These are phyloP conservation scores for Zoysia pacifica DNA, from an alignment of 176 grass and related monocot genomes.

Conservation along the genomic window DNA sequence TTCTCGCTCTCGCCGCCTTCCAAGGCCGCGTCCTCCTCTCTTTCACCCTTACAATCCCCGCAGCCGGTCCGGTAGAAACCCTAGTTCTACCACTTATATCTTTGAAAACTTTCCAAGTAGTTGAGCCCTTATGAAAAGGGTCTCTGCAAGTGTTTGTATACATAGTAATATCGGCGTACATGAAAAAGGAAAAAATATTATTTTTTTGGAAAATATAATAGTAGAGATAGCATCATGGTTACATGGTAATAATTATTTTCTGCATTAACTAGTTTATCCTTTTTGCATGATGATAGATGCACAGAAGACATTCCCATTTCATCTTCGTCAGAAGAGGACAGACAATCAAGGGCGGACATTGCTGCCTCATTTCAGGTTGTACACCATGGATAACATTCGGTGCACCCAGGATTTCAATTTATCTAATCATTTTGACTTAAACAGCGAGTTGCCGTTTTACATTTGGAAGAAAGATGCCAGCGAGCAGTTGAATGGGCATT, in stretches of 20 bases:
- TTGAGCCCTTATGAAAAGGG: too few relatives aligned
- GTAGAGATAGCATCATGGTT: neutral
- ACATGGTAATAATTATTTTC: conserved; percentile 28
- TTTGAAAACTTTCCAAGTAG: neutral
- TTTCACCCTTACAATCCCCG: too few relatives aligned
- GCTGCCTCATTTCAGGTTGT: conserved; percentile 97
- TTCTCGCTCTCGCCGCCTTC: too few relatives aligned
- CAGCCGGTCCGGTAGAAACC: too few relatives aligned
- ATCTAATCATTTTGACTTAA: conserved; percentile 38
- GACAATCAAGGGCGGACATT: conserved; percentile 72
- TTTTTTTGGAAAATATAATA: neutral
- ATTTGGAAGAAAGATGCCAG: conserved; percentile 95
- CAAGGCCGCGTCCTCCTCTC: too few relatives aligned
- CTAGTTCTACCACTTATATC: too few relatives aligned
- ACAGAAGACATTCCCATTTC: too few relatives aligned
- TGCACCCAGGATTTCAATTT: neutral
- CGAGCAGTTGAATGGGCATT: conserved; percentile 98
- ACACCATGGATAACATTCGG: neutral
- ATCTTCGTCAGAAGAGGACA: too few relatives aligned
- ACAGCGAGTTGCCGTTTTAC: conserved; percentile 89
- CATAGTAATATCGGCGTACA: too few relatives aligned
- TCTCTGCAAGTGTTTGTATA: too few relatives aligned
- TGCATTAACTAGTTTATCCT: conserved; percentile 17
- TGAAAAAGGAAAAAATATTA: neutral
- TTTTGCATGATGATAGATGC: conserved; percentile 49